phyloP scores from a whole-genome alignment of 345 rosid species.

The Bruguiera parviflora region DNA sequence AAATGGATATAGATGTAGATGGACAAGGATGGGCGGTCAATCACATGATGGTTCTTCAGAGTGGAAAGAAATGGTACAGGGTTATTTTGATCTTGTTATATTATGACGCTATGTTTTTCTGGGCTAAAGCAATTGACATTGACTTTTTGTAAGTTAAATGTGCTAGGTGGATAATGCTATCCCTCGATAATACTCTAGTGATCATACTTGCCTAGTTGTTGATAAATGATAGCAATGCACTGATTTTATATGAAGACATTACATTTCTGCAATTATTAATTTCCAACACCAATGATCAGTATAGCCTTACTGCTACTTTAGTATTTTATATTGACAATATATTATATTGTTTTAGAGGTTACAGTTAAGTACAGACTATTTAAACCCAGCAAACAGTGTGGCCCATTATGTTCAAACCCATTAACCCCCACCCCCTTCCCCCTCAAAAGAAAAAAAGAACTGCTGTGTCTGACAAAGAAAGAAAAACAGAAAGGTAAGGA shows the following conservation, averaged over 20 bases:
- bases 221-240: too few relatives aligned
- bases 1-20: slow-evolving; percentile 91
- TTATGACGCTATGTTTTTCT: slow-evolving; percentile 17
- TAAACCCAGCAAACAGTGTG: too few relatives aligned
- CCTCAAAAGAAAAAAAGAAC: too few relatives aligned
- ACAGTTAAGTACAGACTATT: too few relatives aligned
- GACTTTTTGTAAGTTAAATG: not conserved
- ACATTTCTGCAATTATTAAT: not conserved
- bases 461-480: not conserved
- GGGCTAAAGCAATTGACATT: not conserved
- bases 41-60: slow-evolving; percentile 76
- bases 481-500: not conserved
- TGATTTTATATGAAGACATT: not conserved
- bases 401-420: too few relatives aligned
- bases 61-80: slow-evolving; percentile 89
- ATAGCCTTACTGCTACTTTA: not conserved
- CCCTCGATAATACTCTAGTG: too few relatives aligned
- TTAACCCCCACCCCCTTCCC: too few relatives aligned
- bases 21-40: slow-evolving; percentile 95
- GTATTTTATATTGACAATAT: too few relatives aligned
- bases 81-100: slow-evolving; percentile 10
- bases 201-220: too few relatives aligned
- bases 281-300: not conserved
- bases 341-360: too few relatives aligned
- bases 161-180: too few relatives aligned